Evolutionary conservation across 2,329 filamentous ascomycete genomes (phyloP), one percentile per base, ranked within the genome.

Genomic region (Rhytidhysteron rufulum): DNA sequence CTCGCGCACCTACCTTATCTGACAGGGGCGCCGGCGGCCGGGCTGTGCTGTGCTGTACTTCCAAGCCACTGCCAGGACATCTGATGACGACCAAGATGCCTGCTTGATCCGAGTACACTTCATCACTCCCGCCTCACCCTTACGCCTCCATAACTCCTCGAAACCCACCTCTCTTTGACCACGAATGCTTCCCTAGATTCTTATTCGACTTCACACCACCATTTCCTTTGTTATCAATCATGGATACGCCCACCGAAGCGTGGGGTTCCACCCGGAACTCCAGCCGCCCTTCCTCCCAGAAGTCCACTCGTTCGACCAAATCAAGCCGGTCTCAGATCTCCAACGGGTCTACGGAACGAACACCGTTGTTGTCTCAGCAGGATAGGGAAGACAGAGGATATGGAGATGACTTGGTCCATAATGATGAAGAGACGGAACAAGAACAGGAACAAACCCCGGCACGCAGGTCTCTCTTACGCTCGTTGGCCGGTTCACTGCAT

Each of bases 301-400:
- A 55, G 44, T 67, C 65, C 20, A 47, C 47, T 33, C 54, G 54
- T 25, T 66, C 63, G 6, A 58, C 55, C 37, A 55, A 44, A 41
- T 64, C 61, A 34, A 46, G 54, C 18, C 55, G 44, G 20, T 63
- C 60, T 25, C 52, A 59, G 33, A 44, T 54, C 29, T 62, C 60
- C 13, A 61, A 50, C 24, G 48, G 51, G 32, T 55, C 62, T 19
- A 62, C 63, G 19, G 68, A 71, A 44, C 44, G 60, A 43, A 69
- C 68, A 22, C 68, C 68, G 17, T 50, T 71, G 22, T 54, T 71
- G 34, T 47, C 55, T 17, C 45, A 54, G 42, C 49, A 57, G 24
- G 54, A 61, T 32, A 31, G 45, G 13, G 47, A 43, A 37, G 51
- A 60, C 29, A 39, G 43, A 17, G 36, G 43, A 16, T 35, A 42